These are phyloP conservation scores for Populus euphratica DNA, from an alignment of 345 rosid genomes.

Conservation along the genomic window DNA sequence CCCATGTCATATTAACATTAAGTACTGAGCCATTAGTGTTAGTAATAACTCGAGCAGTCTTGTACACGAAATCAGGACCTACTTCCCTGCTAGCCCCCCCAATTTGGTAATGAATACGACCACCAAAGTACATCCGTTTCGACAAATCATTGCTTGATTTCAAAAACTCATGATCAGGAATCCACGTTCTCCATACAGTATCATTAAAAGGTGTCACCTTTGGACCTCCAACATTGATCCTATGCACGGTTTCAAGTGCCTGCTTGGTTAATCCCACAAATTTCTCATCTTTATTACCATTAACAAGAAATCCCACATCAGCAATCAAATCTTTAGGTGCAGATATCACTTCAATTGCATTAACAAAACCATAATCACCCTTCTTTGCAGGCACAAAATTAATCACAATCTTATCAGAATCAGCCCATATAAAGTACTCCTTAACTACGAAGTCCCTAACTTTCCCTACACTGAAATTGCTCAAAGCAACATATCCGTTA, in stretches of 20 bases:
- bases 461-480: constrained; percentile 45
- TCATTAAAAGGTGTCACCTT: constrained; percentile 89
- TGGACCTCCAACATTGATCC: constrained; percentile 79
- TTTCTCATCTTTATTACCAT: constrained; percentile 34
- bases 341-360: constrained; percentile 83
- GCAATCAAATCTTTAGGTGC: constrained; percentile 78
- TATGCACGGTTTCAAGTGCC: constrained; percentile 52
- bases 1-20: constrained; percentile 63
- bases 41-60: constrained; percentile 55
- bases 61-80: constrained; percentile 71
- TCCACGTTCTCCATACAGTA: constrained; percentile 85
- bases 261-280: constrained; percentile 51
- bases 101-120: constrained; percentile 52
- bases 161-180: constrained; percentile 68
- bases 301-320: constrained; percentile 47
- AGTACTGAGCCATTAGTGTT: constrained; percentile 49
- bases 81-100: constrained; percentile 78
- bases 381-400: constrained; percentile 49
- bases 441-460: constrained; percentile 36
- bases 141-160: constrained; percentile 40
- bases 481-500: constrained; percentile 59
- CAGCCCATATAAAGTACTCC: constrained; percentile 61
- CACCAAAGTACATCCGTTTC: constrained; percentile 41
- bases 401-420: constrained; percentile 45
- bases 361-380: constrained; percentile 61